phyloP scores from a whole-genome alignment of 805 yeast species.

The Barnettozyma vustinii region DNA sequence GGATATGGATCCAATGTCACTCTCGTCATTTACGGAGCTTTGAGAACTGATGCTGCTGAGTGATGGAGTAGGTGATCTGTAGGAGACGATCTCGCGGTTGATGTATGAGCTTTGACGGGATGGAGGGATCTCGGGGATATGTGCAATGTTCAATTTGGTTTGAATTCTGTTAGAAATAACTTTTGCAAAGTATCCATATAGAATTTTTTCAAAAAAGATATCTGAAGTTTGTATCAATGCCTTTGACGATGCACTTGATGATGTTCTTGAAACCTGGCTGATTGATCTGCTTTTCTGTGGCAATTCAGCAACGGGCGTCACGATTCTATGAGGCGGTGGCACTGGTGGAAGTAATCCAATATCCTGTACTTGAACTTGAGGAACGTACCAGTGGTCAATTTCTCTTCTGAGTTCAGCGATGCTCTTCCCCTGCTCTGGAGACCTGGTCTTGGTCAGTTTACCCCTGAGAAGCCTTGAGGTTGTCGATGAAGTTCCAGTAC shows the following conservation, averaged over 20 bases:
- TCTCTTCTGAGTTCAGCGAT: slow-evolving; percentile 25
- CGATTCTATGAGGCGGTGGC: slow-evolving; percentile 22
- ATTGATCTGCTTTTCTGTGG: background rate
- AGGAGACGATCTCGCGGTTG: background rate
- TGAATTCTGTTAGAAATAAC: slow-evolving; percentile 21
- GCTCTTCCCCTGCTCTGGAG: slow-evolving; percentile 13
- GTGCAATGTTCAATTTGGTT: slow-evolving; percentile 15
- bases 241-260: background rate
- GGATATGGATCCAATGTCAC: background rate
- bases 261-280: background rate
- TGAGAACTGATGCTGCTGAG: background rate
- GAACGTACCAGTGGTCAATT: slow-evolving; percentile 18
- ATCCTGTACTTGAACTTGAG: slow-evolving; percentile 2
- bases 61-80: background rate
- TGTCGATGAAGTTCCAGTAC: slow-evolving; percentile 2
- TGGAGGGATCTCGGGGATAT: background rate
- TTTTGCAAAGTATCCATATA: slow-evolving; percentile 13
- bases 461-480: slow-evolving; percentile 8
- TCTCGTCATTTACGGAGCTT: background rate
- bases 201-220: slow-evolving; percentile 4
- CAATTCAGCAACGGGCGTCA: background rate
- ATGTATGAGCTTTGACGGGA: slow-evolving; percentile 7
- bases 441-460: slow-evolving; percentile 4
- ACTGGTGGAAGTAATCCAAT: slow-evolving; percentile 14
- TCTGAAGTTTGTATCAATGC: slow-evolving; percentile 9